Evolutionary conservation across 495 filamentous ascomycete species (phyloP).

Genomic region (Aspergillus incahuasiensis): DNA sequence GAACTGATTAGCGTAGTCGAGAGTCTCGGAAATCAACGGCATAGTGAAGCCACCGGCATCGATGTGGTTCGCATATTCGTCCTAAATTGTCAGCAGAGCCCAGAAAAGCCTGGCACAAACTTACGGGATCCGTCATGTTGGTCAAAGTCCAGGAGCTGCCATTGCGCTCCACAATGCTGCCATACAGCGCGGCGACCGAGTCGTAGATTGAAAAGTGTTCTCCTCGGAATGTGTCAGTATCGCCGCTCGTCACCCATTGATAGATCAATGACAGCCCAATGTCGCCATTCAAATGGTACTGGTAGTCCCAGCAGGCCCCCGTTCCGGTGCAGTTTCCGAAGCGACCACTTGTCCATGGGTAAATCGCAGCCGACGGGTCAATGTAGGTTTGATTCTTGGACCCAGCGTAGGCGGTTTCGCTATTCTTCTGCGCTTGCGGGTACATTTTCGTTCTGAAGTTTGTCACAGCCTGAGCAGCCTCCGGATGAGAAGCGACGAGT

Average conservation of each 20-base stretch:
- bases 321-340: constrained; percentile 63
- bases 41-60: constrained; percentile 72
- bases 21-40: constrained; percentile 57
- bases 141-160: constrained; percentile 45
- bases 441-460: constrained; percentile 53
- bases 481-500: constrained; percentile 53
- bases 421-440: constrained; percentile 48
- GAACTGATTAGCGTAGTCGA: constrained; percentile 51
- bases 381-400: constrained; percentile 53
- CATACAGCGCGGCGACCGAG: constrained; percentile 53
- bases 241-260: constrained; percentile 57
- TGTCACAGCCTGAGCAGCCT: constrained; percentile 52
- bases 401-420: constrained; percentile 39
- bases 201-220: constrained; percentile 56
- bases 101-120: constrained; percentile 1
- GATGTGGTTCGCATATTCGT: constrained; percentile 69
- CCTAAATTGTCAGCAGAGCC: constrained; percentile 27
- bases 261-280: constrained; percentile 62
- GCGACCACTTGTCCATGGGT: constrained; percentile 60
- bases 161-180: constrained; percentile 51
- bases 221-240: constrained; percentile 49
- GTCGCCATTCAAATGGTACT: constrained; percentile 64
- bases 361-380: constrained; percentile 50
- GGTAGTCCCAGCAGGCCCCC: constrained; percentile 60
- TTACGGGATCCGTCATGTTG: constrained; percentile 76